A percentile compares a stretch with the other conserved stretches of the same genome.
Evolutionary conservation across 2,329 filamentous ascomycete genomes (phyloP).

Genomic region (Fusarium veterinarium): DNA sequence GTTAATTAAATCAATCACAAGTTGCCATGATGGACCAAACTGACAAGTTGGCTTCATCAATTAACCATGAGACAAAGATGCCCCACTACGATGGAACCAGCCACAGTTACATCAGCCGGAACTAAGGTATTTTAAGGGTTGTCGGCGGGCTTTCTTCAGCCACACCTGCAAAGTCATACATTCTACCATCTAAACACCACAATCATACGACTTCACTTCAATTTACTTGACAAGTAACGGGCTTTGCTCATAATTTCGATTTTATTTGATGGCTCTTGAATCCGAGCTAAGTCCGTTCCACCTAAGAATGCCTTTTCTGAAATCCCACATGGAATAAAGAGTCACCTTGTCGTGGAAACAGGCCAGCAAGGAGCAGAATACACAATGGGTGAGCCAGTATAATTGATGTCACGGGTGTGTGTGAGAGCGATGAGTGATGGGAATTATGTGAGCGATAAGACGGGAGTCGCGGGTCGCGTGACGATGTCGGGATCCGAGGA

Average conservation of each 20-base stretch:
- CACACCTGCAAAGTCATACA: neutral
- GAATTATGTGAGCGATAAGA: slow-evolving; percentile 45
- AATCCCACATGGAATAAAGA: slow-evolving; percentile 31
- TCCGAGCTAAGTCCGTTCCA: slow-evolving; percentile 42
- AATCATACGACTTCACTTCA: neutral
- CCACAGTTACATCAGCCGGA: slow-evolving; percentile 10
- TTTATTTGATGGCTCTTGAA: slow-evolving; percentile 40
- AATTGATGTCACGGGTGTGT: slow-evolving; percentile 43
- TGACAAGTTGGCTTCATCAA: slow-evolving; percentile 45
- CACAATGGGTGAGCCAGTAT: slow-evolving; percentile 32
- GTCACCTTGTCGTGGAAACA: slow-evolving; percentile 26
- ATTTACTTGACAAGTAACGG: neutral
- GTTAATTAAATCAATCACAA: slow-evolving; percentile 27
- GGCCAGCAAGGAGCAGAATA: slow-evolving; percentile 32
- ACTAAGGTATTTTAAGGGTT: slow-evolving; percentile 16
- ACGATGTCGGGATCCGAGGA: slow-evolving; percentile 32
- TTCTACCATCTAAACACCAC: neutral
- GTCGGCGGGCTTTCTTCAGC: slow-evolving; percentile 13
- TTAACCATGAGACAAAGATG: slow-evolving; percentile 26
- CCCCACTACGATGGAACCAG: slow-evolving; percentile 30
- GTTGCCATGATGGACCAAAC: slow-evolving; percentile 45
- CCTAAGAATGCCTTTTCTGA: slow-evolving; percentile 34
- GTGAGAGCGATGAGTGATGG: slow-evolving; percentile 44
- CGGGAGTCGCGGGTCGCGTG: slow-evolving; percentile 38
- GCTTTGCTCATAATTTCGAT: slow-evolving; percentile 38